These are phyloP conservation scores for Wallacemonas sp. DNA, from an alignment of 208 protist genomes.

Conservation along the genomic window DNA sequence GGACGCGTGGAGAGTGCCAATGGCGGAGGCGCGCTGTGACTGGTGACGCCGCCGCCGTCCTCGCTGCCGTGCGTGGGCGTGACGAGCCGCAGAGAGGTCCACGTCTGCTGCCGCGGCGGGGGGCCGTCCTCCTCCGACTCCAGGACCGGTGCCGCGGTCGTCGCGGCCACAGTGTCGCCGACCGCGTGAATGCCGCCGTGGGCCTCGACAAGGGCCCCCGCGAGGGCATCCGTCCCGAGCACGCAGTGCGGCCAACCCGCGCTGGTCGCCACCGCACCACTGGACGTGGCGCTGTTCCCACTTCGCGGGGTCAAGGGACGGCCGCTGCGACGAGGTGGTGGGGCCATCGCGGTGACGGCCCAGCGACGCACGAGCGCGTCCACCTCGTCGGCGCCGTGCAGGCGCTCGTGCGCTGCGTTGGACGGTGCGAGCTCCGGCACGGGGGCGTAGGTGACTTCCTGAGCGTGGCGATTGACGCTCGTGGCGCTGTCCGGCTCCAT, in stretches of 20 bases:
- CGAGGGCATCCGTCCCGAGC: not conserved
- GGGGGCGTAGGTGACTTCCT: not conserved
- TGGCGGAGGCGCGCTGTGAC: no score
- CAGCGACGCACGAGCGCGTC: not conserved
- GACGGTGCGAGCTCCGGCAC: slow-evolving; percentile 4
- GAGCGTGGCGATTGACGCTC: not conserved
- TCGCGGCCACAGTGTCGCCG: not conserved
- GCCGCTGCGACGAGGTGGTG: not conserved
- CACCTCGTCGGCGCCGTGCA: not conserved
- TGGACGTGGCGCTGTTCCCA: not conserved
- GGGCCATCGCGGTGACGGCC: not conserved
- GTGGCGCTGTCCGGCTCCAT: not conserved
- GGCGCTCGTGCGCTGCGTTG: not conserved
- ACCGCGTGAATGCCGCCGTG: slow-evolving; percentile 2
- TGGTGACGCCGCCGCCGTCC: no score
- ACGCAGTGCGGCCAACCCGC: slow-evolving; percentile 9
- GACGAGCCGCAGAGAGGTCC: no score
- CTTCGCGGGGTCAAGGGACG: not conserved
- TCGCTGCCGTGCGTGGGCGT: no score
- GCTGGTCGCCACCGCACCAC: not conserved
- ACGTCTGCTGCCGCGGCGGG: no score
- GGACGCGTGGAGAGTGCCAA: no score
- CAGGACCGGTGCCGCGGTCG: no score
- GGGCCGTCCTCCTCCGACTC: no score
- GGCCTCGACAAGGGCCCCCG: not conserved